Base-by-base conservation (phyloP, 129 eudicot genomes). In the Chrysanthemum lavandulifolium region DNA sequence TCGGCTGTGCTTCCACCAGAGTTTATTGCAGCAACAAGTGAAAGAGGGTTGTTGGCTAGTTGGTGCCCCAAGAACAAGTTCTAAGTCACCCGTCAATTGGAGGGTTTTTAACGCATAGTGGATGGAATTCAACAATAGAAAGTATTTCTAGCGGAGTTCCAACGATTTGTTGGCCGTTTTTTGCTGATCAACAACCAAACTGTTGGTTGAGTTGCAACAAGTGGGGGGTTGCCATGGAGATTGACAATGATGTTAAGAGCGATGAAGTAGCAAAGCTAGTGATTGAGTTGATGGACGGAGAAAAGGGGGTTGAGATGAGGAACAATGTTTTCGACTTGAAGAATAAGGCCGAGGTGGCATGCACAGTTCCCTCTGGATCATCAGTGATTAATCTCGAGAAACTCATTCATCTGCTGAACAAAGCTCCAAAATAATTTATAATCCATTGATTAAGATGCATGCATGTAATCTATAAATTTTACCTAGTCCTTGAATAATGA, bases 41-140 rank as follows among this genome's bases (percentile, higher is more conserved):
- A 9, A n/a, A 74, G 83, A 84, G 79, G 84, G 60, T 7, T 75
- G 49, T 64, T 81, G 73, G 78, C 78, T 6, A 61, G 69, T 57
- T 76, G 80, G 82, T 73, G 88, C 67, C 69, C 1, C 81, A 81
- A 71, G 84, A 81, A 65, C 43, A 81, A 19, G 84, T 81, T 70
- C 61, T 81, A n/a, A 54, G n/a, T 8, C 84, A 81, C 21, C 65
- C 50, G 1, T 69, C 84, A 6, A 43, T 81, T 0, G 70, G 84
- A 40, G 74, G 75, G 18, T 79, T 73, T 73, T 43, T 79, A 60
- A 74, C 79, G 0, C 84, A 80, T 60, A 54, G 77, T 33, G 79
- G 83, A 67, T 79, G 83, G 83, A 79, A 73, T 73, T 79, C 83
- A 3, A 79, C 83, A 0, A 18, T 67, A 0, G 79, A 73, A 57